phyloP scores from a whole-genome alignment of 306 rosid species.

The Vicia sativa region DNA sequence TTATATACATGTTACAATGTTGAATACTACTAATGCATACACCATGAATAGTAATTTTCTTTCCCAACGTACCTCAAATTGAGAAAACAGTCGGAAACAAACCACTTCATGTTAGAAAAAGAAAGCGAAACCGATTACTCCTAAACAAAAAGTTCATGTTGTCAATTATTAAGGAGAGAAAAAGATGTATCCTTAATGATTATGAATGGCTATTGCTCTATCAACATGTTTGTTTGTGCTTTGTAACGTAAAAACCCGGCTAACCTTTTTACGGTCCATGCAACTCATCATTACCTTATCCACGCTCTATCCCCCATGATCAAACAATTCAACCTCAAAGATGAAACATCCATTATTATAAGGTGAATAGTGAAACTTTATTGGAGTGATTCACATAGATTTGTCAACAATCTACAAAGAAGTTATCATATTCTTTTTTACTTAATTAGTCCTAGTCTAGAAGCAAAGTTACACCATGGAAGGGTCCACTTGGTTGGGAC shows the following conservation, averaged over 20 bases:
- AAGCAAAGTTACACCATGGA: constrained; percentile 44
- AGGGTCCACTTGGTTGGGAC: constrained; percentile 45
- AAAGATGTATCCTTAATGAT: constrained; percentile 37
- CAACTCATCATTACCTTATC: constrained; percentile 51
- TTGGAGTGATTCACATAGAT: background rate
- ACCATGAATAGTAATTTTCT: constrained; percentile 41
- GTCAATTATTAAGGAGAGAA: constrained; percentile 41
- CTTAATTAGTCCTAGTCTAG: constrained; percentile 12
- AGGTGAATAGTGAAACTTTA: constrained; percentile 11
- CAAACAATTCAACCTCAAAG: constrained; percentile 29
- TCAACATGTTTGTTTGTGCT: constrained; percentile 68
- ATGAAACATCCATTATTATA: constrained; percentile 21
- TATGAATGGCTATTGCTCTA: constrained; percentile 35
- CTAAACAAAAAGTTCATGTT: constrained; percentile 48
- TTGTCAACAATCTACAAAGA: constrained; percentile 1
- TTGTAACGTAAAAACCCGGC: constrained; percentile 45
- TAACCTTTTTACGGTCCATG: constrained; percentile 41
- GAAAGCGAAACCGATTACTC: constrained; percentile 38
- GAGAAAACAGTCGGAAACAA: constrained; percentile 46
- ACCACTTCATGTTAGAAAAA: constrained; percentile 36
- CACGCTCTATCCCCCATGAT: constrained; percentile 24
- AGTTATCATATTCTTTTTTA: background rate
- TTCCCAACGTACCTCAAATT: constrained; percentile 50
- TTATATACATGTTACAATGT: too few species aligned
- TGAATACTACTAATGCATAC: background rate